Percentiles rank a stretch among this genome's conserved stretches.
Conservation (phyloP, 805 yeast genomes). For the Barnettozyma salicaria region DNA sequence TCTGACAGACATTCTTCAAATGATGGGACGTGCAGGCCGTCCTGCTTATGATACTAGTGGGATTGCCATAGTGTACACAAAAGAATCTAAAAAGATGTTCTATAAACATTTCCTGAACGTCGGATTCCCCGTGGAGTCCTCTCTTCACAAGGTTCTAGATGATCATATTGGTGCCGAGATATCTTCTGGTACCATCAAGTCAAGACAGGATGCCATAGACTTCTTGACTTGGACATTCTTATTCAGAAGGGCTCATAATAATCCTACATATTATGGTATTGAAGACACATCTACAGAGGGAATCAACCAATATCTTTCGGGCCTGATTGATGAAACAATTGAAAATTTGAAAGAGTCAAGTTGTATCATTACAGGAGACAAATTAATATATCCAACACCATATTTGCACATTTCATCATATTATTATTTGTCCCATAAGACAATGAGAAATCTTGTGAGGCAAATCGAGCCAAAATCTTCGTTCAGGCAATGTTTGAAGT, state of each 20-base stretch:
- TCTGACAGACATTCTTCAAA: conserved; percentile 92
- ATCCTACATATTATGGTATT: conserved; percentile 87
- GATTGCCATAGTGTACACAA: conserved; percentile 85
- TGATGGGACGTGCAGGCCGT: conserved; percentile 99
- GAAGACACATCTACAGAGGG: conserved; percentile 71
- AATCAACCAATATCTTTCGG: conserved; percentile 68
- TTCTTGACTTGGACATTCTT: conserved; percentile 96
- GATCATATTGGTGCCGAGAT: conserved; percentile 97
- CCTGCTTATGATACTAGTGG: conserved; percentile 94
- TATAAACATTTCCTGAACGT: conserved; percentile 83
- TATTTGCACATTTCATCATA: conserved; percentile 81
- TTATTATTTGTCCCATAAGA: conserved; percentile 87
- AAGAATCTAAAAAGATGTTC: conserved; percentile 75
- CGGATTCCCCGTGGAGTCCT: conserved; percentile 94
- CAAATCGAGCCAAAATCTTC: conserved; percentile 40
- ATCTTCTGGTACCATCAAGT: conserved; percentile 90
- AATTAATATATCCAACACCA: conserved; percentile 57
- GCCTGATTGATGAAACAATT: conserved; percentile 63
- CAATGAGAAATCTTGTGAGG: conserved; percentile 63
- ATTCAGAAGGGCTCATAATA: conserved; percentile 86
- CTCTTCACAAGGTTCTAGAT: conserved; percentile 66
- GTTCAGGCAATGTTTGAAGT: conserved; percentile 73
- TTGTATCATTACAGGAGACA: conserved; percentile 54
- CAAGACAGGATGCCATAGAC: conserved; percentile 86
- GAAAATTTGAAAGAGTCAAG: conserved; percentile 62